Evolutionary conservation across 2,329 filamentous ascomycete genomes (phyloP).

Genomic region (Colletotrichum caudatum): DNA sequence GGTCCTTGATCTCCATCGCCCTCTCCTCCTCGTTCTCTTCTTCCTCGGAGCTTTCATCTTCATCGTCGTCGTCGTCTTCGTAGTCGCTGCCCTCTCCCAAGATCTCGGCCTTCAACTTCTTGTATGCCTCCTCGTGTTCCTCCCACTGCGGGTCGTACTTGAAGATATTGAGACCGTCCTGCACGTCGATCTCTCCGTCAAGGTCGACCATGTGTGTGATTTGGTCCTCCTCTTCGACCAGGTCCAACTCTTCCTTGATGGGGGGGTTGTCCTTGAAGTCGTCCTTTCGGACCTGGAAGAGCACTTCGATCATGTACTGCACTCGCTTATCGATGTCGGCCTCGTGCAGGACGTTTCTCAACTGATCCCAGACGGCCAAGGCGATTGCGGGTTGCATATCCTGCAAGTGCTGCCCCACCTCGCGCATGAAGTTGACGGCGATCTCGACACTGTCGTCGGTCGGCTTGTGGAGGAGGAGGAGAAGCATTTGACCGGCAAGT

Average conservation of each 20-base stretch:
- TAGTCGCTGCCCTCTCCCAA: conserved; percentile 91
- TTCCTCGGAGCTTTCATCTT: conserved; percentile 76
- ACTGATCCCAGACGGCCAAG: conserved; percentile 93
- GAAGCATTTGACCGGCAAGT: conserved; percentile 89
- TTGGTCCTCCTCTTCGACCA: conserved; percentile 98
- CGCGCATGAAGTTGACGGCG: conserved; percentile 90
- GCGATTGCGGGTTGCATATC: conserved; percentile 94
- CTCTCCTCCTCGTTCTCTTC: conserved; percentile 83
- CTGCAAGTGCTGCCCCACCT: conserved; percentile 93
- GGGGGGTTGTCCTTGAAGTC: conserved; percentile 95
- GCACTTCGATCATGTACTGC: conserved; percentile 99
- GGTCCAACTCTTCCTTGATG: conserved; percentile 90
- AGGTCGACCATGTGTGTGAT: conserved; percentile 90
- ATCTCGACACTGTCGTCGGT: conserved; percentile 99
- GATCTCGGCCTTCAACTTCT: conserved; percentile 91
- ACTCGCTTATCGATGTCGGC: conserved; percentile 97
- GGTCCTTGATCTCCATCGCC: conserved; percentile 95
- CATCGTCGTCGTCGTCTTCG: conserved; percentile 73
- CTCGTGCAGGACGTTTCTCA: conserved; percentile 94
- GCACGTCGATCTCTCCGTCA: conserved; percentile 85
- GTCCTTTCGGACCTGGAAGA: conserved; percentile 97
- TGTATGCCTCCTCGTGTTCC: conserved; percentile 90
- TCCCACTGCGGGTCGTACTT: conserved; percentile 93
- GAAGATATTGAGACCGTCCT: conserved; percentile 94
- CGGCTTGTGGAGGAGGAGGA: conserved; percentile 93